Evolutionary conservation across 768 basidiomycete genomes (phyloP).

Genomic region (Kwoniella sp.): DNA sequence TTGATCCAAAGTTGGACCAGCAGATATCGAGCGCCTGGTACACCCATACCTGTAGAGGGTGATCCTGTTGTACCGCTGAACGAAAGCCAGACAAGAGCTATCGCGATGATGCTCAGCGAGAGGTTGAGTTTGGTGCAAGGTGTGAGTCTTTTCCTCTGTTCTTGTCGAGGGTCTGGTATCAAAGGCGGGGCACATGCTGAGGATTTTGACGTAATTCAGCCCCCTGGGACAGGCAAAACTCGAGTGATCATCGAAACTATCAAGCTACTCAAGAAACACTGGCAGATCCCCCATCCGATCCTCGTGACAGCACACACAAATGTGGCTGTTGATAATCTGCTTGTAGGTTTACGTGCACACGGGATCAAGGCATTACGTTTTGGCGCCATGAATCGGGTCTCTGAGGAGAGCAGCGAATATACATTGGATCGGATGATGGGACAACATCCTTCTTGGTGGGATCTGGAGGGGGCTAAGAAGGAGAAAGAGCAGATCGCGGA

Average conservation of each 20-base stretch:
- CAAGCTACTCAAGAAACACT: slow-evolving; percentile 77
- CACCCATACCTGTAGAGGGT: slow-evolving; percentile 69
- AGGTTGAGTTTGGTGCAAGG: slow-evolving; percentile 81
- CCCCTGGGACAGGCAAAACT: slow-evolving; percentile 73
- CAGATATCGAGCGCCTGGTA: slow-evolving; percentile 61
- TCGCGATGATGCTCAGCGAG: slow-evolving; percentile 83
- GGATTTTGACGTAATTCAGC: slow-evolving; percentile 4
- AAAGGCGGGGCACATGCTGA: too few relatives aligned
- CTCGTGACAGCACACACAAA: slow-evolving; percentile 95
- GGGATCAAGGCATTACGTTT: slow-evolving; percentile 76
- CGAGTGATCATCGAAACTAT: slow-evolving; percentile 85
- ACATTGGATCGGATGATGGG: slow-evolving; percentile 69
- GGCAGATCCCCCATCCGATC: slow-evolving; percentile 77
- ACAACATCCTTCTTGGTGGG: slow-evolving; percentile 59
- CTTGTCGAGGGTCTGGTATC: too few relatives aligned
- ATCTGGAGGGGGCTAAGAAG: slow-evolving; percentile 9
- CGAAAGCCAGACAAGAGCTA: slow-evolving; percentile 72
- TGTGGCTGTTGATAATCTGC: slow-evolving; percentile 86
- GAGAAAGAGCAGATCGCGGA: slow-evolving; percentile 16
- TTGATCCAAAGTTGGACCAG: slow-evolving; percentile 78
- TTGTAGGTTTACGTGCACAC: slow-evolving; percentile 66
- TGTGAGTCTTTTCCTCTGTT: slow-evolving; percentile 59
- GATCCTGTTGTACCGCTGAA: slow-evolving; percentile 78
- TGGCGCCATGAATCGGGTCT: slow-evolving; percentile 67
- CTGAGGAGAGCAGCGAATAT: slow-evolving; percentile 62